Base-by-base conservation (phyloP, 2,329 filamentous ascomycete species). In the Hymenoscyphus salicellus region DNA sequence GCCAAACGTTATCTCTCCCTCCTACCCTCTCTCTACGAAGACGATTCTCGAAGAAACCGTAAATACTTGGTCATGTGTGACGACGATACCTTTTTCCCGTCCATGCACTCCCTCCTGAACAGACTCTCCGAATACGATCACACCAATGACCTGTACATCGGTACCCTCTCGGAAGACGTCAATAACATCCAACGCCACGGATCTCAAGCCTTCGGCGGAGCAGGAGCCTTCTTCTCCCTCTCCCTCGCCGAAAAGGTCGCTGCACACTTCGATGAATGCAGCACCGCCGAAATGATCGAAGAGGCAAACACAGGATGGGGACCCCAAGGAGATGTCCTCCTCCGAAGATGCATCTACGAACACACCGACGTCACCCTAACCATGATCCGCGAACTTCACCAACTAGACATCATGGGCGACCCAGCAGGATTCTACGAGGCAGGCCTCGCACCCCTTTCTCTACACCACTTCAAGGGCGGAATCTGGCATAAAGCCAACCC, bases 271-370 rank as follows among this genome's bases (percentile, higher is more conserved):
- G 77, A 78, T 7, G 74, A 74, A 43, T 85, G 81, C 74, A 80
- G 78, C 60, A 79, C 80, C 0, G 76, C 80, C 5, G 73, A 83
- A 65, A 86, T 85, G 77, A 77, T 86, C 58, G 74, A 78, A 49
- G 82, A 86, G 70, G 79, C 84, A 20, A 81, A 86, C 74, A 82
- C 82, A 0, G 84, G 84, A 61, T 86, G 84, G 83, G 84, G 84
- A 2, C 81, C 84, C 5, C 73, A 75, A 67, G 73, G 73, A 16
- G 73, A 75, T 59, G 72, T 75, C 43, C 61, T 75, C 6, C 66
- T 75, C 11, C 66, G 72, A 52, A 74, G 73, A 64, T 75, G 73
- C 55, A 72, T 75, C 36, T 73, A 72, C 62, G 73, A 74, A 57
- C 65, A 75, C 58, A 75, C 72, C 6, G 72, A 75, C 55, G 68